Percentiles rank a stretch among this genome's conserved stretches.
Evolutionary conservation across 2,329 filamentous ascomycete genomes (phyloP).

Genomic region (Setomelanomma holmii): DNA sequence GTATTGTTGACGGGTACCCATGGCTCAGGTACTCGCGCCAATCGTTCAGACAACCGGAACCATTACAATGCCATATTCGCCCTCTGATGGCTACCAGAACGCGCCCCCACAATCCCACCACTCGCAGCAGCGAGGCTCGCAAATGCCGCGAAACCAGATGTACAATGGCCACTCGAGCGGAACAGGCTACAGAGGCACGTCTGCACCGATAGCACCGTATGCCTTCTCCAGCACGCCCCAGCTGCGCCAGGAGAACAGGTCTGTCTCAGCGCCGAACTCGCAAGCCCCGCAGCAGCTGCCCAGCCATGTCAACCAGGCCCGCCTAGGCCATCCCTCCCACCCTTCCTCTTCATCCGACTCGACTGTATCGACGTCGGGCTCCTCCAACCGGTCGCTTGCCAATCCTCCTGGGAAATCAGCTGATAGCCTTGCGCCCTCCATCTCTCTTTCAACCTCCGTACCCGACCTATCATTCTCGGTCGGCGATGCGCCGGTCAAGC

Average conservation of each 20-base stretch:
- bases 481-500: slow-evolving; percentile 67
- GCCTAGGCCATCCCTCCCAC: slow-evolving; percentile 46
- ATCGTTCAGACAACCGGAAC: slow-evolving; percentile 55
- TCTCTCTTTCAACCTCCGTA: slow-evolving; percentile 58
- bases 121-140: slow-evolving; percentile 48
- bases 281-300: slow-evolving; percentile 46
- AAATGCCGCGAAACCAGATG: slow-evolving; percentile 51
- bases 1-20: slow-evolving; percentile 37
- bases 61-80: slow-evolving; percentile 60
- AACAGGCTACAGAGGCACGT: slow-evolving; percentile 51
- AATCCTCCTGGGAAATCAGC: slow-evolving; percentile 40
- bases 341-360: slow-evolving; percentile 53
- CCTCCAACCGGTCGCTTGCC: slow-evolving; percentile 56
- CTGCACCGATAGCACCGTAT: slow-evolving; percentile 58
- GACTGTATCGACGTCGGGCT: slow-evolving; percentile 57
- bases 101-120: slow-evolving; percentile 46
- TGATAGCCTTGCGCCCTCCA: slow-evolving; percentile 53
- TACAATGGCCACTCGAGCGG: slow-evolving; percentile 52
- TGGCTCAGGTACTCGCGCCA: slow-evolving; percentile 57
- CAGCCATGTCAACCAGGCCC: slow-evolving; percentile 28
- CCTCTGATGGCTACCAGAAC: slow-evolving; percentile 56
- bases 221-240: slow-evolving; percentile 61
- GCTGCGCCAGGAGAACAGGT: slow-evolving; percentile 63
- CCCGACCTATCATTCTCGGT: slow-evolving; percentile 63
- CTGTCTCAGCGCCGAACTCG: slow-evolving; percentile 60